Evolutionary conservation across 164 flowering plant species (phyloP).

Genomic region (Cinnamomum micranthum): DNA sequence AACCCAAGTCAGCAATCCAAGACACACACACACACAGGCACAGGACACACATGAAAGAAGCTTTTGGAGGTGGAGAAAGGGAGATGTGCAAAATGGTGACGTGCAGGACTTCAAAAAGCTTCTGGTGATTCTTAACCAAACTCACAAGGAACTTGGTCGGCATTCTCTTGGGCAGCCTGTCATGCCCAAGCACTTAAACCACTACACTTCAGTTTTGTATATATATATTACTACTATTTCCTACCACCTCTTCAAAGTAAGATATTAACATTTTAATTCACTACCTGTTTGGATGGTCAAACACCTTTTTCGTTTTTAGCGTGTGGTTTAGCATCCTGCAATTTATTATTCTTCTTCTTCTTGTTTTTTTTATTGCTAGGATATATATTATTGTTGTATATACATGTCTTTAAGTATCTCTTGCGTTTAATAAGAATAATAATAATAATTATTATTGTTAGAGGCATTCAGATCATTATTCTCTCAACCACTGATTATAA

Average conservation of each 20-base stretch:
- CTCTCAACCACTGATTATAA: too few species aligned
- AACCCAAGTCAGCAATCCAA: constrained; percentile 11
- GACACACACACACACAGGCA: not conserved
- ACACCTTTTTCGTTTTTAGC: not conserved
- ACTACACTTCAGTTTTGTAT: not conserved
- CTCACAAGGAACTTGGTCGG: constrained; percentile 25
- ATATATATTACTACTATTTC: too few species aligned
- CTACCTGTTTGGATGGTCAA: not conserved
- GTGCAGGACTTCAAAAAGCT: constrained; percentile 24
- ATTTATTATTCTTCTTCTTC: too few species aligned
- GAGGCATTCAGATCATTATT: too few species aligned
- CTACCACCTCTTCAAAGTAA: too few species aligned
- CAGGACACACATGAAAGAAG: not conserved
- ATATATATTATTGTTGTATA: too few species aligned
- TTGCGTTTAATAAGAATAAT: too few species aligned
- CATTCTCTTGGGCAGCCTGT: constrained; percentile 11
- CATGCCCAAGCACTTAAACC: not conserved
- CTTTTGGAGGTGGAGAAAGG: not conserved
- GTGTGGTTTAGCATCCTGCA: not conserved
- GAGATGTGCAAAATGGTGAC: constrained; percentile 13
- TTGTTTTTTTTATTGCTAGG: too few species aligned
- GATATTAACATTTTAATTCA: too few species aligned
- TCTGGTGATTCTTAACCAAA: constrained; percentile 12
- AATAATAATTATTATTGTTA: too few species aligned
- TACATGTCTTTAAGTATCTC: too few species aligned